Conservation (phyloP, 371 early-diverging fungal species). For the Mucor plumbeus region DNA sequence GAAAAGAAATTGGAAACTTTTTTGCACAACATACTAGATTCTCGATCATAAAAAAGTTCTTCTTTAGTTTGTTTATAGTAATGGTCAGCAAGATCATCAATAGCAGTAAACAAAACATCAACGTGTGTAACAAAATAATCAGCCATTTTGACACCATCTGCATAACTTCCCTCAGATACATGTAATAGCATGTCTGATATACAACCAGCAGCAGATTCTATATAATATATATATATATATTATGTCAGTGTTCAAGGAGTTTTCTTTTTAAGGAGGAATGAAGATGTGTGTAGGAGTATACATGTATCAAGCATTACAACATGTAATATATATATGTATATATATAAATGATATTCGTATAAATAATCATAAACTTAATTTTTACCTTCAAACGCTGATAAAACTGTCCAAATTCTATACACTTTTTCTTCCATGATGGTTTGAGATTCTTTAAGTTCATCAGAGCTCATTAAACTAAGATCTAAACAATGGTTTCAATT, state of each 20-base stretch:
- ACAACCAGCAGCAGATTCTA: slow-evolving; percentile 94
- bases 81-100: slow-evolving; percentile 70
- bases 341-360: too few relatives aligned
- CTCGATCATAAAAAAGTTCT: slow-evolving; percentile 78
- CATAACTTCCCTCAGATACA: slow-evolving; percentile 84
- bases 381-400: slow-evolving; percentile 88
- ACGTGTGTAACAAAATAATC: slow-evolving; percentile 92
- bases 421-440: slow-evolving; percentile 84
- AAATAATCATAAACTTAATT: not conserved
- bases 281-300: not conserved
- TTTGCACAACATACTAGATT: slow-evolving; percentile 91
- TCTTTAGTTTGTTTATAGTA: slow-evolving; percentile 30
- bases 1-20: slow-evolving; percentile 93
- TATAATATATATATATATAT: not conserved
- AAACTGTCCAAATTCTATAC: slow-evolving; percentile 88
- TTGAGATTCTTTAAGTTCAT: slow-evolving; percentile 62
- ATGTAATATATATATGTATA: not conserved
- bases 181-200: slow-evolving; percentile 96
- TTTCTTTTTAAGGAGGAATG: not conserved
- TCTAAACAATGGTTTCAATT: slow-evolving; percentile 17
- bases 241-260: slow-evolving; percentile 2
- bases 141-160: slow-evolving; percentile 88
- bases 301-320: not conserved
- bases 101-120: slow-evolving; percentile 88
- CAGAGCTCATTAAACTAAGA: slow-evolving; percentile 40